Percentiles rank a stretch among this genome's conserved stretches.
Evolutionary conservation across 768 basidiomycete genomes (phyloP).

Genomic region (Gymnopilus junonius): DNA sequence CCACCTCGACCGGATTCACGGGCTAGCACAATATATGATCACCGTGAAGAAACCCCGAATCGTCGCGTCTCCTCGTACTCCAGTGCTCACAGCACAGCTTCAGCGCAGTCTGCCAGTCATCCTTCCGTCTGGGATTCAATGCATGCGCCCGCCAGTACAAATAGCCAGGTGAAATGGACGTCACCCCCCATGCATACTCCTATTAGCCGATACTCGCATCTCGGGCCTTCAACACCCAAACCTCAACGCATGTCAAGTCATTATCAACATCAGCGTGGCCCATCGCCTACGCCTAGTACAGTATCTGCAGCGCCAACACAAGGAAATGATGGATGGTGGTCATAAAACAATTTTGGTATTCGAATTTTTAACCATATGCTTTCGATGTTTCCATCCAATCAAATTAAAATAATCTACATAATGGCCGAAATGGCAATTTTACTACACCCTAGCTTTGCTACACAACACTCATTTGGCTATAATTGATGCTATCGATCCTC

Average conservation of each 20-base stretch:
- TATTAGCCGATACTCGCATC: slow-evolving; percentile 38
- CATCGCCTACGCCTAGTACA: slow-evolving; percentile 79
- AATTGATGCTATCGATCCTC: slow-evolving; percentile 15
- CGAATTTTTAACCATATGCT: slow-evolving; percentile 8
- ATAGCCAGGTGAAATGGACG: slow-evolving; percentile 31
- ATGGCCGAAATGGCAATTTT: slow-evolving; percentile 14
- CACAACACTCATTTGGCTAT: slow-evolving; percentile 12
- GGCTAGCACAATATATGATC: slow-evolving; percentile 62
- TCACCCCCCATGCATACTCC: slow-evolving; percentile 36
- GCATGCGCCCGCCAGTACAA: slow-evolving; percentile 44
- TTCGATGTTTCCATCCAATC: slow-evolving; percentile 13
- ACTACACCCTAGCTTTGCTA: not conserved
- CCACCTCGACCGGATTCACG: slow-evolving; percentile 77
- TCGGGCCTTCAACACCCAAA: slow-evolving; percentile 42
- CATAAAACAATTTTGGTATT: slow-evolving; percentile 36
- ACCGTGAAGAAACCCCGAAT: slow-evolving; percentile 56
- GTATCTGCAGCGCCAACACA: slow-evolving; percentile 75
- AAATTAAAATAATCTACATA: slow-evolving; percentile 13
- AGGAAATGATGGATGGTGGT: slow-evolving; percentile 82
- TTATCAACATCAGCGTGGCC: slow-evolving; percentile 34
- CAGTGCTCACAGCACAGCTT: slow-evolving; percentile 14
- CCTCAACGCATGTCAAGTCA: slow-evolving; percentile 28
- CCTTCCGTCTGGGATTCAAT: slow-evolving; percentile 78
- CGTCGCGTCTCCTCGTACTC: slow-evolving; percentile 38
- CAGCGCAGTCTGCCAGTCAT: slow-evolving; percentile 46